Conservation (phyloP, 306 rosid genomes). For the Castanopsis chinensis region DNA sequence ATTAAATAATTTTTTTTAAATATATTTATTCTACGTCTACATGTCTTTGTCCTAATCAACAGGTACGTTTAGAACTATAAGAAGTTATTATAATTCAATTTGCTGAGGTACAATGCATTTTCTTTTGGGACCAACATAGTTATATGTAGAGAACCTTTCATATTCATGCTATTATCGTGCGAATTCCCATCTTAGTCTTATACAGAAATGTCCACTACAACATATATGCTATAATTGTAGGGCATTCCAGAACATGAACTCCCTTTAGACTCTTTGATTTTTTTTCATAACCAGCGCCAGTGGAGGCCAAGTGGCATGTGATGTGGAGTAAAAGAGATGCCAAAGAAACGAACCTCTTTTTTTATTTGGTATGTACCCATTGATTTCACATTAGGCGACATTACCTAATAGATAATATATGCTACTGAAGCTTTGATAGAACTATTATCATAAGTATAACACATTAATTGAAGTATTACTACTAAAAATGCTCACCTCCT, state of each 20-base stretch:
- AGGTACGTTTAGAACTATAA: no score
- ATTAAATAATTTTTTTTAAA: no score
- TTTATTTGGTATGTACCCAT: no score
- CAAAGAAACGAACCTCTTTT: no score
- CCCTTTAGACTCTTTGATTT: background rate
- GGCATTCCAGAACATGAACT: background rate
- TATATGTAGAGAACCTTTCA: background rate
- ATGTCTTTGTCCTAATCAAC: no score
- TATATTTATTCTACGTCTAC: no score
- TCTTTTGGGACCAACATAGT: background rate
- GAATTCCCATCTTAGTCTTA: background rate
- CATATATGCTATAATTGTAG: background rate
- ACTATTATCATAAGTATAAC: no score
- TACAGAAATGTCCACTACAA: background rate
- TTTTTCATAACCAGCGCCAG: background rate
- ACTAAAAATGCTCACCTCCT: no score
- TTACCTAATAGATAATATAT: no score
- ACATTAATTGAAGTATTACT: no score
- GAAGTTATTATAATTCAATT: background rate
- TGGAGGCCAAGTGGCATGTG: background rate
- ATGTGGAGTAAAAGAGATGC: background rate
- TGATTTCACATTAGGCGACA: fast-evolving
- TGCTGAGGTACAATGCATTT: background rate
- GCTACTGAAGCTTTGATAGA: no score
- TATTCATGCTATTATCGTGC: background rate